Conservation (phyloP, 805 yeast genomes). For the Metschnikowia aberdeeniae region DNA sequence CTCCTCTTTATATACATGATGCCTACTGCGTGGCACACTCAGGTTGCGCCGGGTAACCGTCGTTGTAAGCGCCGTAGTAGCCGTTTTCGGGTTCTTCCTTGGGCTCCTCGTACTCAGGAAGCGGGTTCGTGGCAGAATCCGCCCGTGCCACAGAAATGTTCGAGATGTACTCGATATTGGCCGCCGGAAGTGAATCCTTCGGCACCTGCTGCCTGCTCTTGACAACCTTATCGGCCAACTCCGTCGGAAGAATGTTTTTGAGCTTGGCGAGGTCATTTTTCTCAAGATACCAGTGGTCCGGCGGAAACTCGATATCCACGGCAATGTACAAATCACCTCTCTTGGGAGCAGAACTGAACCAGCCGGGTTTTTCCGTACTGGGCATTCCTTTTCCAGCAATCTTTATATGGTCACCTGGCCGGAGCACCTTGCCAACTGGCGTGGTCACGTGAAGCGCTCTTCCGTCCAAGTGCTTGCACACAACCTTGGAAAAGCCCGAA, state of each 20-base stretch:
- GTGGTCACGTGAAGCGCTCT: constrained; percentile 61
- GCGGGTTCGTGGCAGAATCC: constrained; percentile 11
- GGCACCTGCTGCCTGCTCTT: constrained; percentile 24
- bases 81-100: constrained; percentile 7
- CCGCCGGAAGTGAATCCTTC: constrained; percentile 28
- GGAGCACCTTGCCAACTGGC: constrained; percentile 74
- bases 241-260: constrained; percentile 51
- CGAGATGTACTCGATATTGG: constrained; percentile 35
- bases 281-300: constrained; percentile 80
- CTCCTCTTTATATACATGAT: background rate
- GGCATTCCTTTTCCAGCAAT: constrained; percentile 86
- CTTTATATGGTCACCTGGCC: constrained; percentile 68
- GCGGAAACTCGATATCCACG: constrained; percentile 75
- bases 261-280: constrained; percentile 56
- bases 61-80: constrained; percentile 12
- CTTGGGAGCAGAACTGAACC: constrained; percentile 20
- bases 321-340: constrained; percentile 70
- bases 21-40: constrained; percentile 34
- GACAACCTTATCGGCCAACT: constrained; percentile 16
- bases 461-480: constrained; percentile 75
- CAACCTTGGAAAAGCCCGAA: constrained; percentile 69
- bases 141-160: constrained; percentile 28
- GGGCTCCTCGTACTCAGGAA: constrained; percentile 28
- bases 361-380: constrained; percentile 20
- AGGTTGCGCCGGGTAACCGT: constrained; percentile 22